A percentile compares a stretch with the other conserved stretches of the same genome.
phyloP scores from a whole-genome alignment of 306 rosid species.

The Rosa chinensis region DNA sequence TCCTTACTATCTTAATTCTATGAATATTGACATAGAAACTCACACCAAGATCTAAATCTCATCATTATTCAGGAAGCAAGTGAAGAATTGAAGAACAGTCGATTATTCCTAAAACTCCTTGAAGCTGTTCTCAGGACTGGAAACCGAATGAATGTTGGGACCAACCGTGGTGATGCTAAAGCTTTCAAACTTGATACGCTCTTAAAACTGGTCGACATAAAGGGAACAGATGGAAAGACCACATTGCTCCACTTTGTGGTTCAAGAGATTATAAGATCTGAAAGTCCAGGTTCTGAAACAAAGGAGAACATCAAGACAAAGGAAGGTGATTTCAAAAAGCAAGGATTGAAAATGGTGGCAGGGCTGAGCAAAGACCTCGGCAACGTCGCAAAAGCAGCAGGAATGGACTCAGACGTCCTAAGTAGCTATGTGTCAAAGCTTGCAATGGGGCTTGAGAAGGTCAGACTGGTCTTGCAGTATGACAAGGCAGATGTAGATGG shows the following conservation, averaged over 20 bases:
- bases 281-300: slow-evolving; percentile 63
- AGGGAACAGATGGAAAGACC: slow-evolving; percentile 97
- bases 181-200: slow-evolving; percentile 93
- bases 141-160: slow-evolving; percentile 98
- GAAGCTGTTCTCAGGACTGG: slow-evolving; percentile 99
- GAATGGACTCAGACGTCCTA: slow-evolving; percentile 96
- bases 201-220: slow-evolving; percentile 86
- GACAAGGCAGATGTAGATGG: slow-evolving; percentile 70
- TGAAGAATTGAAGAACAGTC: slow-evolving; percentile 81
- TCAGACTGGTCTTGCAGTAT: slow-evolving; percentile 63
- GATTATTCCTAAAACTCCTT: slow-evolving; percentile 88
- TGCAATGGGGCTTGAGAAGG: slow-evolving; percentile 90
- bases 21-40: slow-evolving; percentile 28
- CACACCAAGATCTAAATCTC: slow-evolving; percentile 12
- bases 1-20: slow-evolving; percentile 23
- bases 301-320: slow-evolving; percentile 45
- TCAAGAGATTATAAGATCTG: slow-evolving; percentile 94
- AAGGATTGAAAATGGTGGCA: slow-evolving; percentile 87
- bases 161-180: slow-evolving; percentile 93
- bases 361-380: slow-evolving; percentile 85
- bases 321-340: slow-evolving; percentile 77
- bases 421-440: slow-evolving; percentile 88
- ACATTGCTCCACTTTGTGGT: slow-evolving; percentile 97
- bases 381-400: slow-evolving; percentile 87
- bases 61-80: slow-evolving; percentile 72